These are phyloP conservation scores for Zelonia costaricensis DNA, from an alignment of 208 protist species.

Conservation along the genomic window DNA sequence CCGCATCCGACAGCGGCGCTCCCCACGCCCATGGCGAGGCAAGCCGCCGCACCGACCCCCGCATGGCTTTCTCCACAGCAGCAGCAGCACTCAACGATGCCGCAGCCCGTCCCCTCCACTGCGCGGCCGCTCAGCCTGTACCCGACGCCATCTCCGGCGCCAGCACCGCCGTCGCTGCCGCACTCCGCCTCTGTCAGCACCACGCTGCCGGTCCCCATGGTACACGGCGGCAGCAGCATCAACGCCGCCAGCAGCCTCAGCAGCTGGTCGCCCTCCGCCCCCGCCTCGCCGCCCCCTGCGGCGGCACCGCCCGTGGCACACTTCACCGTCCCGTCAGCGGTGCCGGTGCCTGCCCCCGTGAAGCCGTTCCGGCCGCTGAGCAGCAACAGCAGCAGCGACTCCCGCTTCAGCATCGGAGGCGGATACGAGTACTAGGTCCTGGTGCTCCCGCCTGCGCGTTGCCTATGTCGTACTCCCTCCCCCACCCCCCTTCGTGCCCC, in stretches of 20 bases:
- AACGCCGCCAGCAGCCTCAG: background rate
- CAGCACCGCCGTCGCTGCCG: background rate
- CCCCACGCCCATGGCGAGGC: background rate
- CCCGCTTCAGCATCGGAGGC: background rate
- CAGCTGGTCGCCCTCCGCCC: background rate
- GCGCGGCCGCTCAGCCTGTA: conserved; percentile 5
- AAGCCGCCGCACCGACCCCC: too few relatives aligned
- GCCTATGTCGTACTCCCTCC: too few relatives aligned
- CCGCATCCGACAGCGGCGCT: background rate
- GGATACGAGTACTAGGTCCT: conserved; percentile 15
- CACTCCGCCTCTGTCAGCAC: background rate
- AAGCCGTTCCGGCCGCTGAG: conserved; percentile 7
- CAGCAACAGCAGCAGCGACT: conserved; percentile 21
- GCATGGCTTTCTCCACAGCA: too few relatives aligned
- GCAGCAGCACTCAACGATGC: too few relatives aligned
- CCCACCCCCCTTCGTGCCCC: too few relatives aligned
- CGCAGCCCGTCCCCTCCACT: too few relatives aligned
- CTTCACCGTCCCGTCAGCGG: background rate
- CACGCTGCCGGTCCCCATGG: background rate
- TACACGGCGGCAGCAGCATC: background rate
- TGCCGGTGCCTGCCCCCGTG: conserved; percentile 2
- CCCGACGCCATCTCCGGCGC: background rate
- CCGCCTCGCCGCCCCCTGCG: background rate
- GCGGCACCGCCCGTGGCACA: background rate
- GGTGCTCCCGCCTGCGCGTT: too few relatives aligned